Conservation (phyloP, 2,329 filamentous ascomycete genomes). For the Penicillium sp. region DNA sequence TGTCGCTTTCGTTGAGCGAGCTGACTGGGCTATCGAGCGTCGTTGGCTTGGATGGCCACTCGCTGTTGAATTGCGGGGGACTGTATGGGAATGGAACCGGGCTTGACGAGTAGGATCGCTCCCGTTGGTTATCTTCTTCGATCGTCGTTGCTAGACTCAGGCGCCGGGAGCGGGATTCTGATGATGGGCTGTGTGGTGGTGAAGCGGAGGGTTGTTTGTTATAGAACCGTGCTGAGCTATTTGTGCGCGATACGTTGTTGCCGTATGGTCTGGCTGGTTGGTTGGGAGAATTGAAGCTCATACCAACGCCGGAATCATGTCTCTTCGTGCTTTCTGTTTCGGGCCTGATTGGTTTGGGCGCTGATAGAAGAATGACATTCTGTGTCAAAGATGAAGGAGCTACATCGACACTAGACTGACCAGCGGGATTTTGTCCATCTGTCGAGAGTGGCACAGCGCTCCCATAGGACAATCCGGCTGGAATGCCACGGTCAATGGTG, state of each 20-base stretch:
- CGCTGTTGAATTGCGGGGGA: conserved; percentile 13
- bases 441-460: background rate
- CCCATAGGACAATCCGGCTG: conserved; percentile 15
- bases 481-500: conserved; percentile 30
- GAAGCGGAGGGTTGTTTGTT: conserved; percentile 10
- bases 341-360: conserved; percentile 2
- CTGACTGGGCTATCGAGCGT: background rate
- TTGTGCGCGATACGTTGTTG: conserved; percentile 2
- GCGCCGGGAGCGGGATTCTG: conserved; percentile 1
- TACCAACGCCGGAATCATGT: conserved; percentile 18
- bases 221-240: conserved; percentile 19
- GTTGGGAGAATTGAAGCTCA: conserved; percentile 1
- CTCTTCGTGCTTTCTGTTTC: conserved; percentile 4
- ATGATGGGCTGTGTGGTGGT: conserved; percentile 4
- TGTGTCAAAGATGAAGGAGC: conserved; percentile 4
- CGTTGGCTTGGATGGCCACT: conserved; percentile 2
- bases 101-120: conserved; percentile 14
- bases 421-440: background rate
- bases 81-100: conserved; percentile 21
- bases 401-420: background rate
- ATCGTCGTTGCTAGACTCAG: conserved; percentile 13
- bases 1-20: conserved; percentile 1
- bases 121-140: conserved; percentile 1
- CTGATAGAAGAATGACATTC: conserved; percentile 5
- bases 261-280: background rate